A percentile compares a stretch with the other conserved stretches of the same genome.
Evolutionary conservation across 768 basidiomycete genomes (phyloP).

Genomic region (Amanita muscaria): DNA sequence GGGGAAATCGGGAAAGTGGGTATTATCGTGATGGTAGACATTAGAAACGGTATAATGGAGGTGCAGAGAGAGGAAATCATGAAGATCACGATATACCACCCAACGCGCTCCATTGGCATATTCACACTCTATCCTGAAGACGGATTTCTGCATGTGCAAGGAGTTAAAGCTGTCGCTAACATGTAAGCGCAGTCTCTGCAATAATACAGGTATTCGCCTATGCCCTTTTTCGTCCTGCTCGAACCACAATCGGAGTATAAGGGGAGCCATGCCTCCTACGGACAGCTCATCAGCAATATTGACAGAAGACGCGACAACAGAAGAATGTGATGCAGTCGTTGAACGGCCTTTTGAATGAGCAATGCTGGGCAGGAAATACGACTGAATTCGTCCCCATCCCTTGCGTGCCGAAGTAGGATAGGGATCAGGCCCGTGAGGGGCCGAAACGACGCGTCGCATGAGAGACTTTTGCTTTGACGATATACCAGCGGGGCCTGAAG

Average conservation of each 20-base stretch:
- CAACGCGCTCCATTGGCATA: conserved; percentile 93
- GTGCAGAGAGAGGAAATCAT: conserved; percentile 87
- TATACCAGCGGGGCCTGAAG: conserved; percentile 8
- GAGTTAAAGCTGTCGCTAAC: conserved; percentile 84
- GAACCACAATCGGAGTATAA: conserved; percentile 78
- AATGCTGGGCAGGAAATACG: no score
- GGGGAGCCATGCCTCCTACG: conserved; percentile 65
- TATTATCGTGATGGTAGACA: conserved; percentile 61
- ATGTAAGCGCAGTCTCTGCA: conserved; percentile 76
- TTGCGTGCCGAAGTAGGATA: no score
- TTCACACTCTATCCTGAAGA: conserved; percentile 91
- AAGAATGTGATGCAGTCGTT: conserved; percentile 29
- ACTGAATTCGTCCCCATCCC: no score
- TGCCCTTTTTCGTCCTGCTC: conserved; percentile 82
- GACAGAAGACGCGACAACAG: conserved; percentile 46
- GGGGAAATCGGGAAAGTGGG: conserved; percentile 88
- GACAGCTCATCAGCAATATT: conserved; percentile 81
- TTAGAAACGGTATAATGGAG: conserved; percentile 85
- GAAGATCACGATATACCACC: conserved; percentile 91
- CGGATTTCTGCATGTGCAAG: conserved; percentile 62
- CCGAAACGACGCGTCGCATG: conserved; percentile 25
- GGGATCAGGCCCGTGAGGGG: no score
- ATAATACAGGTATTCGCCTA: conserved; percentile 67
- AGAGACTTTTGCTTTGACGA: conserved; percentile 10
- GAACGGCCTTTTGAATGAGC: conserved; percentile 21